These are phyloP conservation scores for Gossypium mustelinum DNA, from an alignment of 345 rosid genomes.

Conservation along the genomic window DNA sequence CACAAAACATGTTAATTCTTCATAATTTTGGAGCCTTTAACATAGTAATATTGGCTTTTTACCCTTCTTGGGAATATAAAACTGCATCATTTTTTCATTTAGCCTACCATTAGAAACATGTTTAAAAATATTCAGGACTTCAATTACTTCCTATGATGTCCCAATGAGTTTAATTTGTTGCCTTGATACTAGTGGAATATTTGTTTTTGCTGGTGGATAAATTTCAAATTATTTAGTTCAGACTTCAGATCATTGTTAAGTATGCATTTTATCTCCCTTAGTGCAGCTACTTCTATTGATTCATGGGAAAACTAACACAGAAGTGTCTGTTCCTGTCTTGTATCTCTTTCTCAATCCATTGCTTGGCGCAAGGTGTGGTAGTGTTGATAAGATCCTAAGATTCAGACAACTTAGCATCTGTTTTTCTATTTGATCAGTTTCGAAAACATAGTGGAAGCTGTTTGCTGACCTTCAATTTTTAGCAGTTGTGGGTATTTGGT, in stretches of 20 bases:
- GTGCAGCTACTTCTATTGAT: too few relatives aligned
- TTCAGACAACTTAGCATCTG: neutral
- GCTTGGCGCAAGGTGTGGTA: neutral
- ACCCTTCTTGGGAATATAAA: neutral
- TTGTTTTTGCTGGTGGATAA: neutral
- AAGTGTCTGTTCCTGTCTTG: too few relatives aligned
- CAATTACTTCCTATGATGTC: neutral
- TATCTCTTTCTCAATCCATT: neutral
- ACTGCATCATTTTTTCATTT: neutral
- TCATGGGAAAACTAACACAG: too few relatives aligned
- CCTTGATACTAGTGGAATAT: constrained; percentile 4
- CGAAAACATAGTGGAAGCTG: neutral
- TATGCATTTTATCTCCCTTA: too few relatives aligned
- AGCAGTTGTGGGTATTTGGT: neutral
- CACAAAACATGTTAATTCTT: neutral
- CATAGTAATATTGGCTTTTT: neutral
- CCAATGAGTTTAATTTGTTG: neutral
- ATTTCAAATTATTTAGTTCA: neutral
- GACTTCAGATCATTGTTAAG: neutral
- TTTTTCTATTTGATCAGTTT: neutral
- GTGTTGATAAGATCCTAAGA: neutral
- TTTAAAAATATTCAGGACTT: neutral
- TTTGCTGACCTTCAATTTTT: neutral
- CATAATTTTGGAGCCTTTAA: neutral
- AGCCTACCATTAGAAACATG: neutral